Percentiles rank a stretch among this genome's conserved stretches.
phyloP scores from a whole-genome alignment of 257 asterid genomes.

The Striga asiatica region DNA sequence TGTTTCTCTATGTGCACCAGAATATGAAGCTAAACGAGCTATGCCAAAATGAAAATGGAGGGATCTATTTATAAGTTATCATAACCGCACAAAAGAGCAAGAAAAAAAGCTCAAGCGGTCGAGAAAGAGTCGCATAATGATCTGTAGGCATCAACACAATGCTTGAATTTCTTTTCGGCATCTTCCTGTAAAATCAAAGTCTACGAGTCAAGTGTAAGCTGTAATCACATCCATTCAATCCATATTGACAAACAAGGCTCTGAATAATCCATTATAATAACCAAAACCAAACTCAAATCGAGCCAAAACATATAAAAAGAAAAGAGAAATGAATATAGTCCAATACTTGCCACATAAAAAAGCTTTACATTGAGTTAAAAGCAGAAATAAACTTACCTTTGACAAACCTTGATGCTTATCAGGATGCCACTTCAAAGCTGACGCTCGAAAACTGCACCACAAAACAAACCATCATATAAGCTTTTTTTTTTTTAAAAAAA shows the following conservation, averaged over 20 bases:
- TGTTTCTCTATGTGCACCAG: too few relatives aligned
- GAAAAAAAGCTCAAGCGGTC: too few relatives aligned
- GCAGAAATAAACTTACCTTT: neutral
- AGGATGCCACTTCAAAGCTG: constrained; percentile 2
- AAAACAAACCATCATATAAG: neutral
- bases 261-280: too few relatives aligned
- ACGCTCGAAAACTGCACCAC: neutral
- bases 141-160: neutral
- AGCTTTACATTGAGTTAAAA: too few relatives aligned
- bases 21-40: too few relatives aligned
- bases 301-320: neutral
- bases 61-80: too few relatives aligned
- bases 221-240: neutral
- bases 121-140: neutral
- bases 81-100: too few relatives aligned
- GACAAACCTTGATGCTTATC: neutral
- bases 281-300: neutral
- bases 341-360: too few relatives aligned
- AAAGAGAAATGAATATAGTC: neutral
- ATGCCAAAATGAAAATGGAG: too few relatives aligned
- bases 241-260: too few relatives aligned
- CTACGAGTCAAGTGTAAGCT: neutral
- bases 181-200: neutral
- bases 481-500: too few relatives aligned
- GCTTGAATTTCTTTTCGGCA: neutral